Base-by-base conservation (phyloP, 257 asterid species). In the Penstemon eatonii region DNA sequence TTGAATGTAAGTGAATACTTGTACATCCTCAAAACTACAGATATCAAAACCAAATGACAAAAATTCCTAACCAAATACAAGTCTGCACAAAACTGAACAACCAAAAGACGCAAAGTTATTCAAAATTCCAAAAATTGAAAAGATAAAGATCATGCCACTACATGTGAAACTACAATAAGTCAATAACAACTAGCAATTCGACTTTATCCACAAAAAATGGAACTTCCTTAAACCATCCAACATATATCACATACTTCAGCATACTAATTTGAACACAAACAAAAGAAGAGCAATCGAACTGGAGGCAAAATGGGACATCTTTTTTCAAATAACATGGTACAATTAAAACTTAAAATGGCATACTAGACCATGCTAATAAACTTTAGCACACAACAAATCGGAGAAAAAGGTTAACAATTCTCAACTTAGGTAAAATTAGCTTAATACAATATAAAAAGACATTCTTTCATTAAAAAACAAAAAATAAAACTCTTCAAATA, bases 171-270 rank as follows among this genome's bases (percentile, higher is more conserved):
- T 44, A 45, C 5, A 10, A 58, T 7, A 53, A 56, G 33, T 25
- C 33, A 25, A 25, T 25, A 25, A 25, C 11, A 68, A 13, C 53
- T 45, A 12, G 53, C 33, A 73, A 66, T 42, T 66, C 64, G 53
- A 38, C 55, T 73, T 50, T 57, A 60, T 65, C 51, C 63, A 54
- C 41, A 37, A 7, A 67, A 57, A 8, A 3, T 51, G 43, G n/a
- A 63, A 64, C 62, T 44, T 4, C 7, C 67, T 6, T 3, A 57
- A 43, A 53, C 60, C 52, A 46, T 8, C 8, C 52, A 46, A 46
- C 8, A 46, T 46, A 46, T 1, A 44, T 52, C 52, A 7, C 39
- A 42, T 3, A 8, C 13, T 10, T 42, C 15, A 41, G 8, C 38
- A 39, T 40, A 12, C 38, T 41, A 40, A 39, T 40, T 38, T 40